Percentiles rank a stretch among this genome's conserved stretches.
Conservation (phyloP, 768 basidiomycete genomes). For the Hygrophorus pudorinus region DNA sequence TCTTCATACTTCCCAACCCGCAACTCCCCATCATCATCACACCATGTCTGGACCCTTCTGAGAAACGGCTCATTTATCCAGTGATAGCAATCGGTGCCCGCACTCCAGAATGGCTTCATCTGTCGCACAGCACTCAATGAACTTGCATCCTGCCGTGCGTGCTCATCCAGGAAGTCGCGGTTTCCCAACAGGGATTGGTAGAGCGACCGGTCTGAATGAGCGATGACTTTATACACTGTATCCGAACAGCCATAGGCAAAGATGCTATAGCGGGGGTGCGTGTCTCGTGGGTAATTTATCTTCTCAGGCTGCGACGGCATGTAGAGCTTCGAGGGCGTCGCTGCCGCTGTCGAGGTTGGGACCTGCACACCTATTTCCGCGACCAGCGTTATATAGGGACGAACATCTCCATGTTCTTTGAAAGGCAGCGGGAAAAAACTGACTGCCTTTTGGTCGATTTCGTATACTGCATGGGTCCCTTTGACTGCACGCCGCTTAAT, state of each 20-base stretch:
- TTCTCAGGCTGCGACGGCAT: background rate
- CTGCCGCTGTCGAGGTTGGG: background rate
- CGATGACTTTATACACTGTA: conserved; percentile 9
- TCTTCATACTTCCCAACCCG: background rate
- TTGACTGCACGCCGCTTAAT: conserved; percentile 8
- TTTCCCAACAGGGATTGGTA: background rate
- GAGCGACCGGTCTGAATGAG: background rate
- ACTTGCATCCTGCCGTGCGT: conserved; percentile 1
- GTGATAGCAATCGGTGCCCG: background rate
- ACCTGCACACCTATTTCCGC: conserved; percentile 13
- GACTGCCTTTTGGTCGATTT: conserved; percentile 6
- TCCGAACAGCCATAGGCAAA: conserved; percentile 12
- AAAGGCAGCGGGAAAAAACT: background rate
- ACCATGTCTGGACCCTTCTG: background rate
- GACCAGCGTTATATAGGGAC: conserved; percentile 13
- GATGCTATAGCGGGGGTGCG: conserved; percentile 13
- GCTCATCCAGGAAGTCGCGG: conserved; percentile 1
- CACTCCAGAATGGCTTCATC: conserved; percentile 8
- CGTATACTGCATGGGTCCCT: conserved; percentile 1
- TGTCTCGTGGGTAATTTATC: background rate
- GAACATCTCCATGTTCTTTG: background rate
- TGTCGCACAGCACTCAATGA: conserved; percentile 3
- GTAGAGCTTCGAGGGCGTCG: background rate
- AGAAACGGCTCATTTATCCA: conserved; percentile 1
- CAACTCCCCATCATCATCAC: background rate